Evolutionary conservation across 208 protist genomes (phyloP).

Genomic region (Perkinsela sp.): DNA sequence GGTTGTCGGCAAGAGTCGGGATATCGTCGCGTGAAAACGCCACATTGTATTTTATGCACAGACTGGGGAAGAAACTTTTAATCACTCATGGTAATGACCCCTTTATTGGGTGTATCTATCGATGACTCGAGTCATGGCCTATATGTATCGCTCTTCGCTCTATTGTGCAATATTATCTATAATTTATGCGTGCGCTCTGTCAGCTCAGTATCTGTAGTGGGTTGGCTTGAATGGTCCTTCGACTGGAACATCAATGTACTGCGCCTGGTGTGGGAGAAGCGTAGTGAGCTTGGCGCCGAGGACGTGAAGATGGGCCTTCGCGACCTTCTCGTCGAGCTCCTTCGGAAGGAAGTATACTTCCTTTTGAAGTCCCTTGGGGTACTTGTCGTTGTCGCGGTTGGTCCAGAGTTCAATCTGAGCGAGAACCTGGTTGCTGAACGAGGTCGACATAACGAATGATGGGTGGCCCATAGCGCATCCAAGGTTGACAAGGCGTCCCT

Average conservation of each 20-base stretch:
- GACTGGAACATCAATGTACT: slow-evolving; percentile 86
- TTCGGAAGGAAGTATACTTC: slow-evolving; percentile 93
- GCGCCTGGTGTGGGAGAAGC: slow-evolving; percentile 75
- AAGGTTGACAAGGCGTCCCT: slow-evolving; percentile 92
- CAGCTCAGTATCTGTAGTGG: slow-evolving; percentile 97
- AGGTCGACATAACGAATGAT: slow-evolving; percentile 98
- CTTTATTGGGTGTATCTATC: too few species aligned
- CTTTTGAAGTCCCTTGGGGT: slow-evolving; percentile 56
- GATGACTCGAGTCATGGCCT: background rate
- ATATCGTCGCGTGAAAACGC: too few species aligned
- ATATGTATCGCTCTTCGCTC: background rate
- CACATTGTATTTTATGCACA: too few species aligned
- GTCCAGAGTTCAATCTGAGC: slow-evolving; percentile 94
- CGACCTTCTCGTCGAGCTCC: slow-evolving; percentile 94
- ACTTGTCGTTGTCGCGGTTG: slow-evolving; percentile 66
- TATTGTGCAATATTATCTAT: background rate
- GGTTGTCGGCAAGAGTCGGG: too few species aligned
- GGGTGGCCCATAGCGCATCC: slow-evolving; percentile 97
- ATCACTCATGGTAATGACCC: too few species aligned
- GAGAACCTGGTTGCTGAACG: slow-evolving; percentile 97
- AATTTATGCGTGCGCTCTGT: background rate
- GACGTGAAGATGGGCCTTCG: slow-evolving; percentile 81
- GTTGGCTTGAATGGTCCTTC: slow-evolving; percentile 91
- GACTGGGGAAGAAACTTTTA: too few species aligned
- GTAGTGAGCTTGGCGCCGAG: slow-evolving; percentile 88